Evolutionary conservation across 306 rosid species (phyloP).

Genomic region (Prunus campanulata): DNA sequence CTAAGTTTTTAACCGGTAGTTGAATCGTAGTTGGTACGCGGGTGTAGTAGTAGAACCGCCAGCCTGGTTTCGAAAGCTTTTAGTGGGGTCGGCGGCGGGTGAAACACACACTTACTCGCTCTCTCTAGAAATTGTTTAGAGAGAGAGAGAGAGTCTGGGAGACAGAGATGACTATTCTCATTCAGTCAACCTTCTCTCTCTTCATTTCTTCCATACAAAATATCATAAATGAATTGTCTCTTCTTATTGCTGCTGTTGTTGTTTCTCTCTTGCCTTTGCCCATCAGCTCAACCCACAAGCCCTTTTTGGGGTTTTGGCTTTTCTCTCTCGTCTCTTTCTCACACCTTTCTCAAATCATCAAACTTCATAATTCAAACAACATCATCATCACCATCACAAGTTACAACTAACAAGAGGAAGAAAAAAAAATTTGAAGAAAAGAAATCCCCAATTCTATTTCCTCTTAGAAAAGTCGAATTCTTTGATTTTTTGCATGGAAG

Average conservation of each 20-base stretch:
- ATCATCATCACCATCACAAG: not conserved
- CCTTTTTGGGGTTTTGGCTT: not conserved
- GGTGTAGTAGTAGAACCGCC: not conserved
- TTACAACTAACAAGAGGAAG: not conserved
- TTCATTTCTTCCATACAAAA: not conserved
- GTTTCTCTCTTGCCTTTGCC: not conserved
- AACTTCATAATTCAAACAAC: not conserved
- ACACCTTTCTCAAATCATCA: not conserved
- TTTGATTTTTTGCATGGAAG: conserved; percentile 26
- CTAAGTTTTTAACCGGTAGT: not conserved
- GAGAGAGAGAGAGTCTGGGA: not conserved
- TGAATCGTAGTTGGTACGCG: not conserved
- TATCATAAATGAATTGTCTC: not conserved
- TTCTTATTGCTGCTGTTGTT: not conserved
- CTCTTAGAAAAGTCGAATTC: not conserved
- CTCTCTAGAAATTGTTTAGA: not conserved
- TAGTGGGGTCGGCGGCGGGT: conserved; percentile 13
- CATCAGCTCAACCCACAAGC: no score
- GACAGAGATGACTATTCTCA: not conserved
- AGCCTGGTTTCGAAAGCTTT: not conserved
- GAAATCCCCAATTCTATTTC: not conserved
- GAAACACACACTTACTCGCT: not conserved
- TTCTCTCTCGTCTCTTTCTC: not conserved
- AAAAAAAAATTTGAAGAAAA: not conserved
- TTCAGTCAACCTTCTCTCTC: conserved; percentile 8